phyloP scores from a whole-genome alignment of 495 filamentous ascomycete species.

The Lophium mytilinum region DNA sequence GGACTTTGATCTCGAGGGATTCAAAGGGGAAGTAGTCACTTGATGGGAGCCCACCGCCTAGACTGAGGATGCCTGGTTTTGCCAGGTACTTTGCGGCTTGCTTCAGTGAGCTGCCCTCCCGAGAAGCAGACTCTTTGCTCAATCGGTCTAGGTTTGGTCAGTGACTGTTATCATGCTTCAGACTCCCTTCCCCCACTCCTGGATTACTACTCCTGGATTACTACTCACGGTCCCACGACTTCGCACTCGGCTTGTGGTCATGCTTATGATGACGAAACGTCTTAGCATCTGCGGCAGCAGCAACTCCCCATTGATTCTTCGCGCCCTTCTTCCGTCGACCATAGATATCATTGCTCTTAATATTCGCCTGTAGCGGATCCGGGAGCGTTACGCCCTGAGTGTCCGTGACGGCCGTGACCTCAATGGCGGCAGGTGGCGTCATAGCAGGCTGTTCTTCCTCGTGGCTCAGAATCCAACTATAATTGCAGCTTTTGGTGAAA shows the following conservation, averaged over 20 bases:
- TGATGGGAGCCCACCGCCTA: slow-evolving; percentile 87
- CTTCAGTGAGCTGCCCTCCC: slow-evolving; percentile 50
- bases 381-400: slow-evolving; percentile 32
- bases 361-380: slow-evolving; percentile 50
- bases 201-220: slow-evolving; percentile 33
- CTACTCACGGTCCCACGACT: slow-evolving; percentile 74
- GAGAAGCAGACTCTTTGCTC: slow-evolving; percentile 42
- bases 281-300: slow-evolving; percentile 67
- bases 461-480: no score
- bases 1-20: slow-evolving; percentile 59
- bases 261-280: slow-evolving; percentile 71
- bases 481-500: no score
- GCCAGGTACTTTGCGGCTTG: slow-evolving; percentile 66
- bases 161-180: background rate
- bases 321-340: slow-evolving; percentile 61
- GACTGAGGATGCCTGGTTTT: slow-evolving; percentile 67
- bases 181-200: background rate
- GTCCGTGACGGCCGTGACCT: slow-evolving; percentile 20
- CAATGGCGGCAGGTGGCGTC: slow-evolving; percentile 20
- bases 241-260: slow-evolving; percentile 66
- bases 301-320: slow-evolving; percentile 62
- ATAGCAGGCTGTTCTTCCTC: background rate
- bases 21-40: slow-evolving; percentile 84
- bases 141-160: slow-evolving; percentile 40
- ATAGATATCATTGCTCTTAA: slow-evolving; percentile 53